Evolutionary conservation across 23 red algal genomes (phyloP), one percentile per base, ranked within the genome.

Genomic region (Agarophyton chilense): DNA sequence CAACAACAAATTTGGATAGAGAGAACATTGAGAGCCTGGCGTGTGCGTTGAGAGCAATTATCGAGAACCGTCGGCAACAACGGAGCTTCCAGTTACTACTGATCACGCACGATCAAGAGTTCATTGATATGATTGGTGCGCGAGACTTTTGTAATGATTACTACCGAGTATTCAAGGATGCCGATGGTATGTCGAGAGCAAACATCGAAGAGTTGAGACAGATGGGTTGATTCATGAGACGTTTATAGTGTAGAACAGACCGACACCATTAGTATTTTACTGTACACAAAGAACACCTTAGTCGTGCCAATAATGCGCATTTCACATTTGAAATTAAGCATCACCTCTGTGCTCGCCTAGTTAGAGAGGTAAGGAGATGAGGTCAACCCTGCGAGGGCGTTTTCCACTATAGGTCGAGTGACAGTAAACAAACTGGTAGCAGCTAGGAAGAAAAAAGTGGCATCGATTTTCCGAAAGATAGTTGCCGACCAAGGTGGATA

Each of bases 71-170:
- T 26, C 47, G 76, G 55, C 31, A 79, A 41, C 97, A 99, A 72
- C 76, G 78, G 17, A 95, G 86, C 74, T 99, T 99, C 61, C 97
- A 99, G 39, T 82, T 99, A 24, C 38, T 99, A 22, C 90, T 99
- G 10, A 99, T 99, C 24, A 96, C 97, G 2, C 97, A 99, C 58
- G 97, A 99, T 63, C 75, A 99, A 78, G 80, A 95, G 47, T 99
- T 99, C 72, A 92, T 99, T 0, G 90, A 95, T 14, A 53, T 90
- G 77, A 86, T 99, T 52, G 81, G 85, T 28, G 90, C 82, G 2
- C 86, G 93, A 19, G 83, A 95, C 63, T 76, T 94, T 57, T 86
- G 80, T 38, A 77, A 91, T 33, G 82, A 87, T 39, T 99, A 96
- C 91, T 91, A 63, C 49, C 76, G 58, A 43, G 85, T 99, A 26